Evolutionary conservation across 345 rosid species (phyloP), one percentile per base, ranked within the genome.

Genomic region (Euphorbia pulcherrima): DNA sequence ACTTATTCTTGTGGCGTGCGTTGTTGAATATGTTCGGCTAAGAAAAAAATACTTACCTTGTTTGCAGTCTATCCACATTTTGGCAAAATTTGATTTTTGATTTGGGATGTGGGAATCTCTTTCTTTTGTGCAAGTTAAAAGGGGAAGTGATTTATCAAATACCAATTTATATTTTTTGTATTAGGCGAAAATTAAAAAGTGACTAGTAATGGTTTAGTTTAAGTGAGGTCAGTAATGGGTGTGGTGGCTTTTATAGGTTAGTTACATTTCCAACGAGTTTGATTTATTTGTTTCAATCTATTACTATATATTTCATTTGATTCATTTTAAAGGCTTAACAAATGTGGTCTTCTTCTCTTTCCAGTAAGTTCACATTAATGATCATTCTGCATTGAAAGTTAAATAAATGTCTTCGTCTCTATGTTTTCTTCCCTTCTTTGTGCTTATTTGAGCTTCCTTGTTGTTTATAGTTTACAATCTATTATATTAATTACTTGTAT

Each of bases 151-250:
- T 73, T 73, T 33, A 41, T 41, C 14, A 41, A 47, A 71, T 33
- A 44, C 30, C 41, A 20, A 40, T 28, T 48, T 64, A 51, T 30
- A 75, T 52, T 35, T 64, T 51, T 18, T 61, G 54, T 65, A 37
- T 72, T 74, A 81, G 77, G 65, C 4, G 4, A 33, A 33, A 2
- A 33, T n/a, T n/a, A n/a, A n/a, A n/a, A n/a, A n/a, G 71, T 71
- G 60, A 83, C 27, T 57, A 52, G 48, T 73, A 58, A 48, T 79
- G 72, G 74, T 68, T 77, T 76, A 66, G 83, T 69, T 83, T 74
- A 61, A 53, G 44, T 71, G 81, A 73, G 78, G 72, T 77, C 81
- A 58, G 55, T 76, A 66, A 68, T 74, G 82, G 74, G 60, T 64
- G 72, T 78, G 84, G 75, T 81, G 65, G 69, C 72, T 74, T 55